Evolutionary conservation across 177 flowering plant genomes (phyloP).

Genomic region (Vitis hybrid): DNA sequence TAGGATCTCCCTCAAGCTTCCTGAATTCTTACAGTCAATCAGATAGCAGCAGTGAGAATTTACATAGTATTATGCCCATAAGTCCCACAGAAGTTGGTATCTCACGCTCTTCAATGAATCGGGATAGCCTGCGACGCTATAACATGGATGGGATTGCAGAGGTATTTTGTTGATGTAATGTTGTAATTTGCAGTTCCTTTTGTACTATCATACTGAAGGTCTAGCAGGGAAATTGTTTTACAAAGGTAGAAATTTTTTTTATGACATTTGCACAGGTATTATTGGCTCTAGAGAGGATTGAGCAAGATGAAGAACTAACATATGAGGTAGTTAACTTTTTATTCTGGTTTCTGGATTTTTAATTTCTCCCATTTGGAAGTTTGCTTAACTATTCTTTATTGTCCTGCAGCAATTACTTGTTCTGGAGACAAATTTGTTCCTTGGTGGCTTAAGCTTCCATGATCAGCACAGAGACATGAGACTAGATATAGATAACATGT

Average conservation of each 20-base stretch:
- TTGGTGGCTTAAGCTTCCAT: constrained; percentile 55
- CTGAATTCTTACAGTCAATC: constrained; percentile 28
- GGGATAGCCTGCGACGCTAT: constrained; percentile 45
- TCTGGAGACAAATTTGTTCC: constrained; percentile 70
- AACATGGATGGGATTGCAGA: constrained; percentile 87
- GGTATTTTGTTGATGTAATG: constrained; percentile 38
- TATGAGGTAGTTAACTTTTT: constrained; percentile 63
- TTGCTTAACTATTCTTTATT: constrained; percentile 11
- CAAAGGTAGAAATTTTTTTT: not conserved
- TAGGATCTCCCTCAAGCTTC: constrained; percentile 24
- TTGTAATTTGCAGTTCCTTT: not conserved
- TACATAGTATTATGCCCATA: constrained; percentile 24
- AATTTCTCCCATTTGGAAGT: not conserved
- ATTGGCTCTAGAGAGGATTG: constrained; percentile 83
- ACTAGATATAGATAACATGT: constrained; percentile 96
- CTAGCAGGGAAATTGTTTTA: not conserved
- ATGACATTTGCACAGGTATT: constrained; percentile 49
- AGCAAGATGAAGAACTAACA: constrained; percentile 76
- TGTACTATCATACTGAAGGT: not conserved
- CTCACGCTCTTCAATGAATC: constrained; percentile 31
- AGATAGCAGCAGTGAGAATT: constrained; percentile 36
- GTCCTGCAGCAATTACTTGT: constrained; percentile 70
- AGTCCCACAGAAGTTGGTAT: constrained; percentile 39
- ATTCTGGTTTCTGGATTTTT: not conserved
- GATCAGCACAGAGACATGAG: constrained; percentile 98